A percentile compares a stretch with the other conserved stretches of the same genome.
Evolutionary conservation across 2,329 filamentous ascomycete species (phyloP).

Genomic region (Xylariaceae sp.): DNA sequence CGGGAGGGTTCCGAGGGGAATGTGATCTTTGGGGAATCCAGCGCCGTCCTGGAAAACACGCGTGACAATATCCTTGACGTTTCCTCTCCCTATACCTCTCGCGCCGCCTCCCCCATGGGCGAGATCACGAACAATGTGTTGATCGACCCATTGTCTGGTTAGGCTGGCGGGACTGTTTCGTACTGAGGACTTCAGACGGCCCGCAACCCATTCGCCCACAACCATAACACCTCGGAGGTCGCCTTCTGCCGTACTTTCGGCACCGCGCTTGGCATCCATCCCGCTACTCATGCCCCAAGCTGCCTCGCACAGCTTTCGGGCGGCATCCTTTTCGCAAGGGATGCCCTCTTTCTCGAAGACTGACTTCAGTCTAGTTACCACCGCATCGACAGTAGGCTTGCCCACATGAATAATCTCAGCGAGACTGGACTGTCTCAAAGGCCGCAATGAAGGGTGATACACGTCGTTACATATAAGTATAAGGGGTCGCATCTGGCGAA

Average conservation of each 20-base stretch:
- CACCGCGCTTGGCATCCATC: constrained; percentile 64
- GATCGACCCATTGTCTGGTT: constrained; percentile 73
- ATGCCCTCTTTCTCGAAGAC: constrained; percentile 90
- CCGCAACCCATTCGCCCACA: constrained; percentile 80
- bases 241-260: constrained; percentile 63
- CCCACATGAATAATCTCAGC: constrained; percentile 91
- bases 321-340: constrained; percentile 81
- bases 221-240: constrained; percentile 83
- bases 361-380: constrained; percentile 72
- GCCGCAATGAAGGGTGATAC: constrained; percentile 84
- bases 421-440: constrained; percentile 75
- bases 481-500: constrained; percentile 79
- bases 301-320: constrained; percentile 76
- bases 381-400: constrained; percentile 80
- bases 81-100: constrained; percentile 67
- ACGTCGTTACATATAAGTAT: constrained; percentile 97
- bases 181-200: constrained; percentile 56
- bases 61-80: constrained; percentile 68
- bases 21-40: constrained; percentile 62
- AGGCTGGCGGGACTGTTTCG: constrained; percentile 45
- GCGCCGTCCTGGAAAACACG: constrained; percentile 77
- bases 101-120: constrained; percentile 67
- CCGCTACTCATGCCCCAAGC: constrained; percentile 74
- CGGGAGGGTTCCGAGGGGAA: constrained; percentile 36
- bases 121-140: constrained; percentile 64